These are phyloP conservation scores for Zea luxurians DNA, from an alignment of 176 grass and related monocot genomes.

Conservation along the genomic window DNA sequence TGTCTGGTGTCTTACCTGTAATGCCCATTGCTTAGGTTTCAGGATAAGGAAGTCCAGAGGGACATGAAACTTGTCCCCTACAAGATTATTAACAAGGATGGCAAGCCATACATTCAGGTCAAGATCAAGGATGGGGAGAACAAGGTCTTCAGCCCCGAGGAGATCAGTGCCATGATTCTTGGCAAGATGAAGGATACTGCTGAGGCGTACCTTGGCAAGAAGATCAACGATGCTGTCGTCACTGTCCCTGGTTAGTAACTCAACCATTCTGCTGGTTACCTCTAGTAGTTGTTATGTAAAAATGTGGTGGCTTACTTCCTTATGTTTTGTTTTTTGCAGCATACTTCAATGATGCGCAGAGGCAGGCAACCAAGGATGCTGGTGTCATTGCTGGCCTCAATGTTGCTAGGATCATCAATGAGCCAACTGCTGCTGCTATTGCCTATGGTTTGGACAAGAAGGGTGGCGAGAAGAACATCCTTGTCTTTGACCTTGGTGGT, in stretches of 20 bases:
- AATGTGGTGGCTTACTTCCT: neutral
- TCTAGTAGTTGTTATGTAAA: neutral
- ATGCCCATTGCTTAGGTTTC: slow-evolving; percentile 44
- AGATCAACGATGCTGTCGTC: slow-evolving; percentile 65
- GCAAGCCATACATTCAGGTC: slow-evolving; percentile 71
- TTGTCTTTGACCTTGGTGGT: slow-evolving; percentile 81
- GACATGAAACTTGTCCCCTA: slow-evolving; percentile 84
- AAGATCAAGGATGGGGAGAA: slow-evolving; percentile 65
- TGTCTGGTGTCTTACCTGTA: neutral
- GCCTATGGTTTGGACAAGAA: slow-evolving; percentile 73
- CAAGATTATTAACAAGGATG: slow-evolving; percentile 72
- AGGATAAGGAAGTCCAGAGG: slow-evolving; percentile 76
- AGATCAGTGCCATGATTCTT: slow-evolving; percentile 73
- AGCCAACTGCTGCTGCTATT: slow-evolving; percentile 83
- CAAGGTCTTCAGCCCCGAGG: slow-evolving; percentile 80
- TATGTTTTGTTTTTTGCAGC: slow-evolving; percentile 43
- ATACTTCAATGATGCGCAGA: slow-evolving; percentile 80
- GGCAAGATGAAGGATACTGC: slow-evolving; percentile 71
- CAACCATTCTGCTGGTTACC: neutral
- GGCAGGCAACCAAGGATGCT: slow-evolving; percentile 73
- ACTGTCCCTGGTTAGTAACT: slow-evolving; percentile 66
- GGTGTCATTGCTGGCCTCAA: slow-evolving; percentile 66
- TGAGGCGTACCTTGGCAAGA: slow-evolving; percentile 79
- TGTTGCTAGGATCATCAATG: slow-evolving; percentile 75
- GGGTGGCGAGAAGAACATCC: slow-evolving; percentile 77